Conservation (phyloP, 2,329 filamentous ascomycete species). For the Xylariaceae sp. region DNA sequence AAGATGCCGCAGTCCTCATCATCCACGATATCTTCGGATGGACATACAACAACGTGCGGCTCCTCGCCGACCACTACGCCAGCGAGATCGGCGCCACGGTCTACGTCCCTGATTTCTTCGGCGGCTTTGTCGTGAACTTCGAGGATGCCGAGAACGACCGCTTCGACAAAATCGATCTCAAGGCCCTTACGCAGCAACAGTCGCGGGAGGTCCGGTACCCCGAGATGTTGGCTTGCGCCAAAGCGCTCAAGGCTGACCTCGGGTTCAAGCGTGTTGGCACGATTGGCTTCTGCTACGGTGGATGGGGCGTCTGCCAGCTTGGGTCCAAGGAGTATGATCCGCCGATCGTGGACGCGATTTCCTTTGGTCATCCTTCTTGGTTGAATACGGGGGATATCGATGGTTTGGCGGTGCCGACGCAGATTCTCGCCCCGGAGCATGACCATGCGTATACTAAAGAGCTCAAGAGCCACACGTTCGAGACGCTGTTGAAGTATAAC, state of each 20-base stretch:
- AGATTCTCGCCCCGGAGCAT: conserved; percentile 39
- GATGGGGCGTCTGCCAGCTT: conserved; percentile 45
- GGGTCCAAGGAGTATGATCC: conserved; percentile 32
- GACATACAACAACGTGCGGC: conserved; percentile 42
- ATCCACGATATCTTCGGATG: conserved; percentile 44
- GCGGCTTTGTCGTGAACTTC: conserved; percentile 33
- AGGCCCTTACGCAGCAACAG: conserved; percentile 35
- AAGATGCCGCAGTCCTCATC: conserved; percentile 36
- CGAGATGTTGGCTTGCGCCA: conserved; percentile 36
- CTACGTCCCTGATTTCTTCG: conserved; percentile 41
- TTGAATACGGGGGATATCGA: conserved; percentile 43
- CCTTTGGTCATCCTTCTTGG: conserved; percentile 41
- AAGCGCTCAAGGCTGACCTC: conserved; percentile 31
- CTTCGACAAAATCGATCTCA: conserved; percentile 37
- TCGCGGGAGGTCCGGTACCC: conserved; percentile 38
- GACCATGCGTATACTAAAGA: conserved; percentile 43
- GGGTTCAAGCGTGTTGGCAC: conserved; percentile 36
- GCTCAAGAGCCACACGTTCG: conserved; percentile 43
- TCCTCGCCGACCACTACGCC: conserved; percentile 49
- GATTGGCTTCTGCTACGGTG: conserved; percentile 46
- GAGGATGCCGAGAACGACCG: conserved; percentile 27
- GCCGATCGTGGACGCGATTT: conserved; percentile 41
- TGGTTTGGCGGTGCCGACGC: conserved; percentile 42
- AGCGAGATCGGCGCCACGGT: conserved; percentile 44
- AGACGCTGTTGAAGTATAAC: conserved; percentile 36